Evolutionary conservation across 306 rosid species (phyloP).

Genomic region (Sicyos baderoa): DNA sequence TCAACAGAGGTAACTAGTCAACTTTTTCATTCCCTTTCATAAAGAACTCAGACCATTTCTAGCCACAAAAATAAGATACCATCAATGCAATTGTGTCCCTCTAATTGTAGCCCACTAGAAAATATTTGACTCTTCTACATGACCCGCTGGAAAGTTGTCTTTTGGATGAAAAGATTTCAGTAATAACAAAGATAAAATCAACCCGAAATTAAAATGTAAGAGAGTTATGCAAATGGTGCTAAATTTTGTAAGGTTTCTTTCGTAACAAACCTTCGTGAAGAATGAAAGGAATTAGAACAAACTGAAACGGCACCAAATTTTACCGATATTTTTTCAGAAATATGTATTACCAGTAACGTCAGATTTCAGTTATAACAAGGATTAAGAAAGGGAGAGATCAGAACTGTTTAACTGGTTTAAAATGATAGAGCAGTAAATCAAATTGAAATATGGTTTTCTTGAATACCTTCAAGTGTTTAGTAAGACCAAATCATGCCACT

Average conservation of each 20-base stretch:
- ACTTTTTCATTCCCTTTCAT: neutral
- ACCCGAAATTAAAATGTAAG: neutral
- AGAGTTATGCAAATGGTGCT: neutral
- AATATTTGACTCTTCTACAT: neutral
- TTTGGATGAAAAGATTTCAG: neutral
- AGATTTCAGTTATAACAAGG: constrained; percentile 8
- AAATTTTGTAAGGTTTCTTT: neutral
- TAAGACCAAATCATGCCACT: neutral
- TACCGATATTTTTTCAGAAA: neutral
- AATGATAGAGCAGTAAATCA: neutral
- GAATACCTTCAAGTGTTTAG: neutral
- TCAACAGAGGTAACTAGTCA: no score
- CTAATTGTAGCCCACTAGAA: neutral
- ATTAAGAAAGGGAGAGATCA: neutral
- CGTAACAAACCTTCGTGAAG: neutral
- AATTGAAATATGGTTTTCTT: neutral
- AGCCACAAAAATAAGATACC: neutral
- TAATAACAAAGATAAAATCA: neutral
- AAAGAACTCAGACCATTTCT: neutral
- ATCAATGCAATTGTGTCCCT: no score
- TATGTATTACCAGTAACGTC: neutral
- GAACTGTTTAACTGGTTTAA: neutral
- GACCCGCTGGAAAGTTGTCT: neutral
- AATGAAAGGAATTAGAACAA: neutral
- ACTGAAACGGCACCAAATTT: neutral